Evolutionary conservation across 495 filamentous ascomycete species (phyloP).

Genomic region (Penicillium cinerascens): DNA sequence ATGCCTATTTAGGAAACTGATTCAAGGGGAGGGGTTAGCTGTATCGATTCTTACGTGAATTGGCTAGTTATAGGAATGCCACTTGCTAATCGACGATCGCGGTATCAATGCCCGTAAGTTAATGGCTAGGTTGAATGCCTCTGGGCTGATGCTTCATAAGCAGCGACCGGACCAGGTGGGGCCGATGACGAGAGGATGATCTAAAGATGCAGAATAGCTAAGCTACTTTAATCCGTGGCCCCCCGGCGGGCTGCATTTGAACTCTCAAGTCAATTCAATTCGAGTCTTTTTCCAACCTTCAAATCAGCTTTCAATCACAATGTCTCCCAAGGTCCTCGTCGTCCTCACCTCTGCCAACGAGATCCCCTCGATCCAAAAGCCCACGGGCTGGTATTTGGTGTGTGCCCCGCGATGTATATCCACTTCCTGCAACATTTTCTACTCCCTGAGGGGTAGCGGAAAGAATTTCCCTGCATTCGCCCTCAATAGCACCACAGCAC

Average conservation of each 20-base stretch:
- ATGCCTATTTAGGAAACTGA: not conserved
- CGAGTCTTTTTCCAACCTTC: not conserved
- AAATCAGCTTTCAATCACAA: slow-evolving; percentile 6
- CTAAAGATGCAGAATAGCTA: not conserved
- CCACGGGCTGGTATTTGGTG: slow-evolving; percentile 68
- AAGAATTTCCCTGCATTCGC: not conserved
- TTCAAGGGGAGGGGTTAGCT: too few species aligned
- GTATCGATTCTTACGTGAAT: too few species aligned
- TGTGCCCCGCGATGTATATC: slow-evolving; percentile 1
- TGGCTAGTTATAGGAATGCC: too few species aligned
- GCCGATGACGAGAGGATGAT: slow-evolving; percentile 17
- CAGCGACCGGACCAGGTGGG: not conserved
- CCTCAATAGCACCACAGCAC: too few species aligned
- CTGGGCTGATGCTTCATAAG: not conserved
- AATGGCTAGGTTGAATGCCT: too few species aligned
- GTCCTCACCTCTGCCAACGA: slow-evolving; percentile 61
- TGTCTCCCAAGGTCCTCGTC: slow-evolving; percentile 60
- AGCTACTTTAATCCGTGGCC: not conserved
- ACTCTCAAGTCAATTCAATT: not conserved
- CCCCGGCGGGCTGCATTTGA: too few species aligned
- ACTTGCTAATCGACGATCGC: too few species aligned
- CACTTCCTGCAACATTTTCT: not conserved
- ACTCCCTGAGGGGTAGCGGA: not conserved
- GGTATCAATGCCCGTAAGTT: too few species aligned
- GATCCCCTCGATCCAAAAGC: slow-evolving; percentile 48